phyloP scores from a whole-genome alignment of 2,329 filamentous ascomycete genomes.

The Leptosphaerulina australis region DNA sequence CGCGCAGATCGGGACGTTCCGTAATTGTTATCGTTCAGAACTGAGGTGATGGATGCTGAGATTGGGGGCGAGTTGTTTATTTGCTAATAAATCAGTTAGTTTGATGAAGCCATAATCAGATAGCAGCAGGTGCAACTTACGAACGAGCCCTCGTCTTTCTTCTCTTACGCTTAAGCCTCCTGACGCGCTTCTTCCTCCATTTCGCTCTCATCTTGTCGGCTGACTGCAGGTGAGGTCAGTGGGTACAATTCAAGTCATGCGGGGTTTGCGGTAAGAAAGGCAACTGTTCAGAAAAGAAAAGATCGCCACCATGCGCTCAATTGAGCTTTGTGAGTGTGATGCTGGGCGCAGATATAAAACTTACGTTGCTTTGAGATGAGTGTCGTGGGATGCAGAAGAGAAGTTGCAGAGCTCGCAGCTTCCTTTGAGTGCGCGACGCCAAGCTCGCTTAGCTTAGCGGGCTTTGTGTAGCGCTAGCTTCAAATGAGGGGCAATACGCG shows the following conservation, averaged over 20 bases:
- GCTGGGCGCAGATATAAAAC: constrained; percentile 24
- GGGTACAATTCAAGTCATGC: constrained; percentile 20
- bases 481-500: constrained; percentile 9
- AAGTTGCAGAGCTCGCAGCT: constrained; percentile 27
- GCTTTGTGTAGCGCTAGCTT: constrained; percentile 5
- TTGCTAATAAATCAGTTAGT: constrained; percentile 47
- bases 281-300: constrained; percentile 11
- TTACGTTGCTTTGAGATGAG: constrained; percentile 54
- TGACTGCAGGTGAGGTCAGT: constrained; percentile 42
- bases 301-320: constrained; percentile 27
- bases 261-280: constrained; percentile 14
- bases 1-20: constrained; percentile 36
- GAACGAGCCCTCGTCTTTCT: constrained; percentile 99
- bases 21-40: constrained; percentile 37
- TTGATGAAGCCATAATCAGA: not conserved
- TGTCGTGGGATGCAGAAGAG: constrained; percentile 49
- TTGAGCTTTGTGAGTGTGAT: constrained; percentile 25
- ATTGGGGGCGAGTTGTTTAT: constrained; percentile 57
- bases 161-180: constrained; percentile 99
- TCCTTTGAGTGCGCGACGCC: constrained; percentile 15
- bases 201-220: constrained; percentile 82
- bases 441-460: constrained; percentile 8
- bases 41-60: constrained; percentile 44
- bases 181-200: constrained; percentile 99
- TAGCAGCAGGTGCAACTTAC: constrained; percentile 64